Evolutionary conservation across 371 early-diverging fungal genomes (phyloP).

Genomic region (Parasitella parasitica): DNA sequence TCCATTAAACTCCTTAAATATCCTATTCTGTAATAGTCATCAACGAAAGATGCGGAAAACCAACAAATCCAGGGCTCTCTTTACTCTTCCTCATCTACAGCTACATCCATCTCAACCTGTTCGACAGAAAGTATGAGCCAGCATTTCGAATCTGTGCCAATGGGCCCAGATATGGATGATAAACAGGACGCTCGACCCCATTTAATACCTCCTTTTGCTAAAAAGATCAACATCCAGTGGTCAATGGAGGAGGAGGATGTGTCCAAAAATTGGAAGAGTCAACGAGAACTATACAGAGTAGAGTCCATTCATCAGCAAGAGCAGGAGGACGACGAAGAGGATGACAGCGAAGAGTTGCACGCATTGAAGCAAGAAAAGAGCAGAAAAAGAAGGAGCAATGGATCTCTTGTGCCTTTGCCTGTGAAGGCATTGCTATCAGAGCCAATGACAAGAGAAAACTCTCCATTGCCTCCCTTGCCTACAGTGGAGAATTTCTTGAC

Average conservation of each 20-base stretch:
- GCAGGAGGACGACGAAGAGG: not conserved
- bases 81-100: slow-evolving; percentile 5
- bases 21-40: not conserved
- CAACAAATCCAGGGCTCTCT: not conserved
- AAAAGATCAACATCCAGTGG: slow-evolving; percentile 6
- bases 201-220: slow-evolving; percentile 1
- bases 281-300: not conserved
- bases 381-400: slow-evolving; percentile 47
- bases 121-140: not conserved
- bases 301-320: not conserved
- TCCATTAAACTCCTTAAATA: not conserved
- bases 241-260: not conserved
- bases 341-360: not conserved
- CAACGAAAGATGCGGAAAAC: not conserved
- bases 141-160: not conserved
- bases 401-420: not conserved
- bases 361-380: slow-evolving; percentile 13
- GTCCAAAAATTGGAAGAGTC: not conserved
- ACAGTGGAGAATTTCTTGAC: slow-evolving; percentile 13
- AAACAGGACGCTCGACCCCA: not conserved
- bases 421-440: not conserved
- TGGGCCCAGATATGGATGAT: not conserved
- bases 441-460: not conserved
- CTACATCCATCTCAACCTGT: not conserved
- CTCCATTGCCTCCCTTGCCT: slow-evolving; percentile 10